Base-by-base conservation (phyloP, 2,329 filamentous ascomycete genomes). In the Drechslerella coelobrocha region DNA sequence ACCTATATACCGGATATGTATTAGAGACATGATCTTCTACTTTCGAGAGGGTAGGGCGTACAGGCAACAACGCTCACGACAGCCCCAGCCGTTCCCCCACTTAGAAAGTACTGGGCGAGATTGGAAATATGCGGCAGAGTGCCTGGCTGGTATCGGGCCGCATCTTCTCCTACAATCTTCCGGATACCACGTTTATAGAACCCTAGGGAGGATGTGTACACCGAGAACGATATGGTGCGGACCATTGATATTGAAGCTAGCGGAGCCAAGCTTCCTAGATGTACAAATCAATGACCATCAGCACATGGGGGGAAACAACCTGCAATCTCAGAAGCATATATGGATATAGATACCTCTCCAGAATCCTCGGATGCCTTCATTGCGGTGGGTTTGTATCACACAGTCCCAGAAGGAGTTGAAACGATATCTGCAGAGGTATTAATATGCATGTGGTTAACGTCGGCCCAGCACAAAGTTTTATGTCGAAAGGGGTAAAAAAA, bases 61-160 rank as follows among this genome's bases (percentile, higher is more conserved):
- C 91, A 95, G 74, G 91, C 90, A 75, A 94, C 85, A 54, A 89
- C 83, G 7, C 91, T 92, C 61, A 94, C 92, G 69, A 86, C 84
- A 21, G 89, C 91, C 61, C 91, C 91, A 54, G 91, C 89, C 10
- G 88, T 90, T 41, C 89, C 90, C 54, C 91, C 75, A 56, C 74
- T 74, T 39, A 76, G n/a, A 51, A 75, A 75, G 68, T 74, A 76
- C 59, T 65, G 68, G 5, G 61, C 60, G 10, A 72, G 43, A 53
- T 72, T 91, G 76, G 88, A 87, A 8, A 90, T 74, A 48, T 85
- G 92, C 34, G 91, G 91, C 74, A 87, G 88, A 14, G 61, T 72
- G 17, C 66, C 66, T 3, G 66, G 66, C 19, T 62, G 55, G 45
- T 72, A 66, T 24, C 68, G 60, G n/a, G 68, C 68, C 21, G 61